phyloP scores from a whole-genome alignment of 805 yeast genomes.

The Myxozyma neglecta region DNA sequence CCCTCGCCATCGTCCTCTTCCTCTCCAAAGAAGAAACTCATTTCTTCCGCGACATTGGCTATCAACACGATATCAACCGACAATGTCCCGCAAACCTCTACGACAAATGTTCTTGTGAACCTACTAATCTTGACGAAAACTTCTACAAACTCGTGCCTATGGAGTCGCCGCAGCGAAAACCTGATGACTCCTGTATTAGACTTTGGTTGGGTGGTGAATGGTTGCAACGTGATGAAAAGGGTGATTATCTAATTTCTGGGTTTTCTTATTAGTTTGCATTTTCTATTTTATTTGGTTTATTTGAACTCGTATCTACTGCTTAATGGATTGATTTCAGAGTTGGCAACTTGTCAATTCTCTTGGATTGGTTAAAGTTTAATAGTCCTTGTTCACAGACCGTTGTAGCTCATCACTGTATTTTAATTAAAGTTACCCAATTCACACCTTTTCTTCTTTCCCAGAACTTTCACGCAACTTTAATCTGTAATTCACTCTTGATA shows the following conservation, averaged over 20 bases:
- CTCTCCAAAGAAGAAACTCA: slow-evolving; percentile 54
- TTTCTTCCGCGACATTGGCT: slow-evolving; percentile 61
- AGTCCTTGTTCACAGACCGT: no score
- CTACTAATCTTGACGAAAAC: slow-evolving; percentile 29
- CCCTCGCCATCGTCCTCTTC: slow-evolving; percentile 61
- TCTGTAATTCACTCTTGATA: no score
- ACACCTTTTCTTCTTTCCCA: no score
- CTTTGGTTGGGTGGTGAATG: slow-evolving; percentile 35
- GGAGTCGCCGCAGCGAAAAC: slow-evolving; percentile 32
- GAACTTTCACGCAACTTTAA: no score
- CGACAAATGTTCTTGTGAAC: slow-evolving; percentile 32
- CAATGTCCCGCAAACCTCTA: slow-evolving; percentile 27
- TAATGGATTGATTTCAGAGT: no score
- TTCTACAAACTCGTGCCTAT: slow-evolving; percentile 32
- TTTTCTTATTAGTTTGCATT: not conserved
- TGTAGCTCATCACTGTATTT: no score
- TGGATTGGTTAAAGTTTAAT: no score
- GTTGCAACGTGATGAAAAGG: slow-evolving; percentile 26
- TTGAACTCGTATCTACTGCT: not conserved
- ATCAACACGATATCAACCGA: slow-evolving; percentile 46
- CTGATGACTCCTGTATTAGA: slow-evolving; percentile 33
- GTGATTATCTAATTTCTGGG: slow-evolving; percentile 8
- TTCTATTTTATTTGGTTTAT: not conserved
- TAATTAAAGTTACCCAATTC: no score
- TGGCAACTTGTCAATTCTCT: no score